phyloP scores from a whole-genome alignment of 2,329 filamentous ascomycete species.

The Fusarium ramigenum region DNA sequence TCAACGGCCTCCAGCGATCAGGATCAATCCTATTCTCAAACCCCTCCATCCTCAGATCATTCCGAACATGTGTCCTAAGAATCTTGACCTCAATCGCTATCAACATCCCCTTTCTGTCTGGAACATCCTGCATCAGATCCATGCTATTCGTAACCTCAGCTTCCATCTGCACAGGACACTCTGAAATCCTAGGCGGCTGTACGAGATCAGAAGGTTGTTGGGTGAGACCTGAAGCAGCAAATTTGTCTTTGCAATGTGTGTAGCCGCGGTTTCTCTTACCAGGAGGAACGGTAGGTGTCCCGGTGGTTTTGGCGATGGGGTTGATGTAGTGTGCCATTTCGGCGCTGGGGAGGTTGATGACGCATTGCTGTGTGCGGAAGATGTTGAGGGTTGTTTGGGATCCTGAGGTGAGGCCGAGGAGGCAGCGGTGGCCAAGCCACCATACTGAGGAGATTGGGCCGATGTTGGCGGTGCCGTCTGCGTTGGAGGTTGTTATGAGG shows the following conservation, averaged over 20 bases:
- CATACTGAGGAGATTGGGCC: not conserved
- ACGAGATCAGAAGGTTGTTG: accelerated
- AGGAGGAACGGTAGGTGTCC: accelerated
- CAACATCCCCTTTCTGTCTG: accelerated
- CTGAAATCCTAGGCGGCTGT: not conserved
- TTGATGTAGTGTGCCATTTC: not conserved
- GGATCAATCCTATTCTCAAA: not conserved
- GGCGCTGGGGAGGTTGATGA: not conserved
- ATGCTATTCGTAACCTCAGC: not conserved
- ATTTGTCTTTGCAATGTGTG: not conserved
- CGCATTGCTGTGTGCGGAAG: not conserved
- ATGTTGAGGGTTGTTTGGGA: not conserved
- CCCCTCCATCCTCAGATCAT: not conserved
- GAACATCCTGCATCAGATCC: not conserved
- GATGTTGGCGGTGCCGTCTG: not conserved
- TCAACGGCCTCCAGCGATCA: not conserved
- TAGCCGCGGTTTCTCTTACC: not conserved
- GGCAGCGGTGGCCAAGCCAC: not conserved
- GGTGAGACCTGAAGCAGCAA: not conserved
- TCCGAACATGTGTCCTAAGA: not conserved
- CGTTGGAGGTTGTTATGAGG: not conserved
- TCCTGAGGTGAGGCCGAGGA: not conserved
- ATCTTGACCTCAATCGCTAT: not conserved
- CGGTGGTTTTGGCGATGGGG: not conserved
- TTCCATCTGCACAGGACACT: not conserved